Evolutionary conservation across 2,329 filamentous ascomycete species (phyloP).

Genomic region (Penicillium polonicum): DNA sequence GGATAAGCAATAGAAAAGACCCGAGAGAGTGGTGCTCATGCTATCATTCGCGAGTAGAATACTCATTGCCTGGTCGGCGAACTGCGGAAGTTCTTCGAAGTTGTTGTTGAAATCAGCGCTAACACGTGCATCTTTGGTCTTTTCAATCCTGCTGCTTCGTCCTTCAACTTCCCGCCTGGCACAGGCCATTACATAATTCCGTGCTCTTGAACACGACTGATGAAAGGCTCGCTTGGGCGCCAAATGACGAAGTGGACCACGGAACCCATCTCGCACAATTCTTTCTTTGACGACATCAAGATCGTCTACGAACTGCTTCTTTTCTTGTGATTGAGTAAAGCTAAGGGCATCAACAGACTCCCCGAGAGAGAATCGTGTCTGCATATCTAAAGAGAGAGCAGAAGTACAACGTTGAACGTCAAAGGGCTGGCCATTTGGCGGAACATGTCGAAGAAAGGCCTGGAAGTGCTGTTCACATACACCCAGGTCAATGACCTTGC

Average conservation of each 20-base stretch:
- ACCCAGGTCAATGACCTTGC: no score
- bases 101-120: neutral
- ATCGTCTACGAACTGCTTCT: neutral
- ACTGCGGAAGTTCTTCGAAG: neutral
- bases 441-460: no score
- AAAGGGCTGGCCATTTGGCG: no score
- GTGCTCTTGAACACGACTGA: neutral
- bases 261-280: neutral
- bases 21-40: constrained; percentile 16
- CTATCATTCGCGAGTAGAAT: constrained; percentile 15
- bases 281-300: neutral
- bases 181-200: neutral
- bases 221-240: neutral
- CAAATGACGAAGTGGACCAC: neutral
- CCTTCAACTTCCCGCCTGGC: neutral
- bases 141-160: neutral
- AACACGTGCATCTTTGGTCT: neutral
- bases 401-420: no score
- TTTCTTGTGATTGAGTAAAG: neutral
- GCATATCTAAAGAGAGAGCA: no score
- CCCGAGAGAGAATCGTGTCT: no score
- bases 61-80: constrained; percentile 6
- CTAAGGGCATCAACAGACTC: neutral
- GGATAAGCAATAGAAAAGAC: constrained; percentile 12
- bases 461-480: no score